phyloP scores from a whole-genome alignment of 2,329 filamentous ascomycete genomes.

The Phoma herbarum region DNA sequence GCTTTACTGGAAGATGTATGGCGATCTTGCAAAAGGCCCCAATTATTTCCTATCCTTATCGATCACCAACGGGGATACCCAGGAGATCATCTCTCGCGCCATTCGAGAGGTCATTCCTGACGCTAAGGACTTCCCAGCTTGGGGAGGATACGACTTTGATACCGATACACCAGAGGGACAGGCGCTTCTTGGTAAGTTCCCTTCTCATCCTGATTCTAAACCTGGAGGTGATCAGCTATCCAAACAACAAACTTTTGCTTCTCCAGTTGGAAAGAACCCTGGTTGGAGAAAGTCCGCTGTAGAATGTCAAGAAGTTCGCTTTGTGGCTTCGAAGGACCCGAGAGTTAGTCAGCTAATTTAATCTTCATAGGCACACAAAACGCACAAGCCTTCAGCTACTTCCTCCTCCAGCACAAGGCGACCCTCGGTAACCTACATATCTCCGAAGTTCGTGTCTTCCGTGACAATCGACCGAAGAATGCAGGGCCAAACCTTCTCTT shows the following conservation, averaged over 20 bases:
- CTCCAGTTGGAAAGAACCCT: too few relatives aligned
- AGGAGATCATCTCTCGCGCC: constrained; percentile 1
- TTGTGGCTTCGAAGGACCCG: background rate
- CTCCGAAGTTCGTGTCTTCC: constrained; percentile 9
- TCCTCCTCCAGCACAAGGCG: constrained; percentile 13
- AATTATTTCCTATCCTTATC: constrained; percentile 11
- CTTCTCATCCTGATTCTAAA: background rate
- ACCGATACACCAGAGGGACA: constrained; percentile 4
- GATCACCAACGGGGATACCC: constrained; percentile 12
- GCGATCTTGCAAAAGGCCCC: background rate
- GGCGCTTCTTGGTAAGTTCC: constrained; percentile 4
- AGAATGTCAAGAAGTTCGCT: too few relatives aligned
- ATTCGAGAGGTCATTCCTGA: background rate
- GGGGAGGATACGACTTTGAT: constrained; percentile 7
- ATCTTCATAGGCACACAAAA: constrained; percentile 10
- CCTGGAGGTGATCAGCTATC: background rate
- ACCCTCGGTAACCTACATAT: constrained; percentile 13
- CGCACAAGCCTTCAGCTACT: constrained; percentile 17
- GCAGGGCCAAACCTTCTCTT: constrained; percentile 5
- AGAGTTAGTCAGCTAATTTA: background rate
- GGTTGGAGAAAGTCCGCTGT: too few relatives aligned
- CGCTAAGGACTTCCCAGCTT: background rate
- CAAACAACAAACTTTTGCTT: too few relatives aligned
- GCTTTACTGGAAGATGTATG: constrained; percentile 4
- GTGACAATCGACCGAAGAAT: background rate